Percentiles rank a stretch among this genome's conserved stretches.
phyloP scores from a whole-genome alignment of 73 alveolate species.

The Uronychia binucleata region DNA sequence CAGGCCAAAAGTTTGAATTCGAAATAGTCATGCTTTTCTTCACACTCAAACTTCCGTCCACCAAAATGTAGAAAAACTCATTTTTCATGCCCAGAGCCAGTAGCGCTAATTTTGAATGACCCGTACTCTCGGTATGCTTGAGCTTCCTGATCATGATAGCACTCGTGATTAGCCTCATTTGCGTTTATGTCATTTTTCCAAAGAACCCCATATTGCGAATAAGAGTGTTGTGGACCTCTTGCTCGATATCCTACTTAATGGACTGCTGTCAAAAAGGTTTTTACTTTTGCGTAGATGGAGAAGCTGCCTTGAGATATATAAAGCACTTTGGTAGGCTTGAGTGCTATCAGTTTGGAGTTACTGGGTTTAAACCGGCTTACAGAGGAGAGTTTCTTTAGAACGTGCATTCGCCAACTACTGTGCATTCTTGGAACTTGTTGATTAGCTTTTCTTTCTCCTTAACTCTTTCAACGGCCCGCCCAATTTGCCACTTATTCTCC shows the following conservation, averaged over 20 bases:
- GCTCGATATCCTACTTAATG: not conserved
- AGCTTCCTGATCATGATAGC: not conserved
- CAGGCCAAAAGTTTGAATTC: not conserved
- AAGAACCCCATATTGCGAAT: not conserved
- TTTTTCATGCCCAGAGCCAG: not conserved
- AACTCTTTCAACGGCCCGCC: no score
- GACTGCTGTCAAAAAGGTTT: not conserved
- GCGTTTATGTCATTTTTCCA: not conserved
- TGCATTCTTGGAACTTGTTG: not conserved
- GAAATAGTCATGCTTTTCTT: not conserved
- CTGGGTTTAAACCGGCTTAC: not conserved
- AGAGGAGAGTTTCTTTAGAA: not conserved
- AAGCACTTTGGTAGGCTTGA: not conserved
- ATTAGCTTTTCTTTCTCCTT: not conserved
- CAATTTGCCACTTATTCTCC: no score
- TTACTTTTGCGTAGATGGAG: not conserved
- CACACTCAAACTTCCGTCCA: not conserved
- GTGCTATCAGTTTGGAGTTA: not conserved
- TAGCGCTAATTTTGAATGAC: not conserved
- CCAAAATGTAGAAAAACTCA: not conserved
- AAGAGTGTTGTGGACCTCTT: not conserved
- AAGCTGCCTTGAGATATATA: not conserved
- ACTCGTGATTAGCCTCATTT: not conserved
- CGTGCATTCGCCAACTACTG: not conserved
- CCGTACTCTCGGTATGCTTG: not conserved